A percentile compares a stretch with the other conserved stretches of the same genome.
phyloP scores from a whole-genome alignment of 176 grass and related monocot genomes.

The Ananas comosus region DNA sequence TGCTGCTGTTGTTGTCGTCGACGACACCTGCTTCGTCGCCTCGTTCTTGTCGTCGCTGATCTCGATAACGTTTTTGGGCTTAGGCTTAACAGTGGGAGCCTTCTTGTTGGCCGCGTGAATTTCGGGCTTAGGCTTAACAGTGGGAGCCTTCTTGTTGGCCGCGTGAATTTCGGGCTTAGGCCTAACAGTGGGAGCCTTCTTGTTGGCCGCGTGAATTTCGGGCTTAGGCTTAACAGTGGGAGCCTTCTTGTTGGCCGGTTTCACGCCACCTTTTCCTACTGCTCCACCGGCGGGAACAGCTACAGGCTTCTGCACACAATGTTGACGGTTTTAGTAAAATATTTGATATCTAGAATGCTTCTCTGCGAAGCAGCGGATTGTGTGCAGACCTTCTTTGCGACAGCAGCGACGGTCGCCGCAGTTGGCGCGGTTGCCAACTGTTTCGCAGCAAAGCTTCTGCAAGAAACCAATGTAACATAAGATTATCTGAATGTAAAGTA shows the following conservation, averaged over 20 bases:
- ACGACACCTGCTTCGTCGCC: constrained; percentile 12
- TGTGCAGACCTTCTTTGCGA: constrained; percentile 40
- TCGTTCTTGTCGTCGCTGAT: constrained; percentile 37
- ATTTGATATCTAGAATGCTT: background rate
- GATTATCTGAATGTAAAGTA: background rate
- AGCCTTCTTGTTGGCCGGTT: constrained; percentile 31
- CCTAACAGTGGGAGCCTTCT: no score
- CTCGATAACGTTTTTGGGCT: constrained; percentile 45
- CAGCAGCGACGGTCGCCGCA: constrained; percentile 8
- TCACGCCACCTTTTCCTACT: constrained; percentile 21
- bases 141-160: no score
- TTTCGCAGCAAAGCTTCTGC: constrained; percentile 50
- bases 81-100: no score
- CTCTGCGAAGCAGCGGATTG: background rate
- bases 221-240: constrained; percentile 23
- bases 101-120: no score
- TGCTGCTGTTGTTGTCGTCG: background rate
- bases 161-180: no score
- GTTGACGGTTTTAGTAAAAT: background rate
- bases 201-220: no score
- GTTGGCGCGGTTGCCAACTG: constrained; percentile 53
- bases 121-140: no score
- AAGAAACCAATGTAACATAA: constrained; percentile 2
- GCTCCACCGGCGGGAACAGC: constrained; percentile 18
- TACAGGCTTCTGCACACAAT: constrained; percentile 23